Evolutionary conservation across 208 protist species (phyloP), one percentile per base, ranked within the genome.

Genomic region (Acanthamoeba healyi): DNA sequence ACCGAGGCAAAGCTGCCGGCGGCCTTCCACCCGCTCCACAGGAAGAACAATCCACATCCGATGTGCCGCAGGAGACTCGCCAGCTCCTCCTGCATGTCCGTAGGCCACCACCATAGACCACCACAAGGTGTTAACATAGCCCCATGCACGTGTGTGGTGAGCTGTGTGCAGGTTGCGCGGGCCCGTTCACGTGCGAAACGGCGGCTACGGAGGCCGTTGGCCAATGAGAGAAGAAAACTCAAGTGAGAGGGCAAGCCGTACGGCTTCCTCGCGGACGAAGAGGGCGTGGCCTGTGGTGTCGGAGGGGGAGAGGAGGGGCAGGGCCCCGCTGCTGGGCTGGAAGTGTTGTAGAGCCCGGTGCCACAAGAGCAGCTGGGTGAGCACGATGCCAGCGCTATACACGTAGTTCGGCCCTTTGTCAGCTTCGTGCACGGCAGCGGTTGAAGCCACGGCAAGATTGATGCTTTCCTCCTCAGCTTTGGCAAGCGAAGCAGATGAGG

Each of bases 301-400:
- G 61, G 29, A 32, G 24, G 29, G 29, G 6, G 61, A 36, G 63
- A 72, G 32, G 29, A 40, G 34, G 32, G 65, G 65, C 36, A 34
- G 65, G 22, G 65, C 65, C 6, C 65, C 65, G 65, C 65, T 74
- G 36, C 65, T 74, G 15, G 65, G 32, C 36, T 74, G 65, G 65
- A 74, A 74, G 19, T 74, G 65, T 29, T 40, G 29, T 1, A 74
- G 65, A 14, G 70, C 5, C 36, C 70, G 32, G 6, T 79, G 70
- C 70, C 19, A 26, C 9, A 79, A 38, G 15, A 79, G 70, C 29
- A 79, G 34, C 17, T 46, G 70, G 36, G 40, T 49, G 70, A 79
- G 40, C 34, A 79, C 40, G 0, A 79, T 44, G 32, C 70, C 70
- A 32, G 70, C 70, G 5, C 17, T 79, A 3, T 32, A 22, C 3